A percentile compares a stretch with the other conserved stretches of the same genome.
phyloP scores from a whole-genome alignment of 2,329 filamentous ascomycete genomes.

The Sordariomycetes sp. region DNA sequence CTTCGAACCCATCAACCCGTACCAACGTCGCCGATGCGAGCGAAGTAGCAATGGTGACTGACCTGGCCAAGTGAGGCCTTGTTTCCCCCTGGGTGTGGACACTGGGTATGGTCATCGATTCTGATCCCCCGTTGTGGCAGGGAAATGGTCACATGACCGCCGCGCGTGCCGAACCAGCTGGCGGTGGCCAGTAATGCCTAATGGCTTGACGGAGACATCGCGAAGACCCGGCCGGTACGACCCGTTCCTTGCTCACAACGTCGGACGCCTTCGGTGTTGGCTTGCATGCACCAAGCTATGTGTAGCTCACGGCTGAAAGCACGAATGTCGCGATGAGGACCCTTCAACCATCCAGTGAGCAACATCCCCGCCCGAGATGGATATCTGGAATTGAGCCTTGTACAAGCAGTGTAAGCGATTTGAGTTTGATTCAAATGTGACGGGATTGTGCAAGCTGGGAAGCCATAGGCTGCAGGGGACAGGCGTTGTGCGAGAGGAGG shows the following conservation, averaged over 20 bases:
- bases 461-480: not conserved
- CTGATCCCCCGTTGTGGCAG: not conserved
- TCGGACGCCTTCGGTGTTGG: too few relatives aligned
- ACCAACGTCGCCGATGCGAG: not conserved
- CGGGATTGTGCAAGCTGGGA: not conserved
- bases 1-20: not conserved
- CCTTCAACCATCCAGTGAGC: not conserved
- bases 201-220: not conserved
- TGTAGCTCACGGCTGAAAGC: not conserved
- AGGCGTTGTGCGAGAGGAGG: not conserved
- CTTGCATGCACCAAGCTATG: too few relatives aligned
- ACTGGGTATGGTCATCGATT: not conserved
- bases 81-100: not conserved
- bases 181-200: not conserved
- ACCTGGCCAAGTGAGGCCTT: not conserved
- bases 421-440: not conserved
- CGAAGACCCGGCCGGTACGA: not conserved
- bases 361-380: not conserved
- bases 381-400: not conserved
- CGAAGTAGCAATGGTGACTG: not conserved
- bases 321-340: not conserved
- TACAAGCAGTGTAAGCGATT: not conserved
- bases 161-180: not conserved
- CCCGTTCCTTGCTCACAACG: too few relatives aligned
- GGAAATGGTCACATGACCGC: not conserved